Percentiles rank a stretch among this genome's conserved stretches.
Conservation (phyloP, 164 flowering plant species). For the Malania oleifera region DNA sequence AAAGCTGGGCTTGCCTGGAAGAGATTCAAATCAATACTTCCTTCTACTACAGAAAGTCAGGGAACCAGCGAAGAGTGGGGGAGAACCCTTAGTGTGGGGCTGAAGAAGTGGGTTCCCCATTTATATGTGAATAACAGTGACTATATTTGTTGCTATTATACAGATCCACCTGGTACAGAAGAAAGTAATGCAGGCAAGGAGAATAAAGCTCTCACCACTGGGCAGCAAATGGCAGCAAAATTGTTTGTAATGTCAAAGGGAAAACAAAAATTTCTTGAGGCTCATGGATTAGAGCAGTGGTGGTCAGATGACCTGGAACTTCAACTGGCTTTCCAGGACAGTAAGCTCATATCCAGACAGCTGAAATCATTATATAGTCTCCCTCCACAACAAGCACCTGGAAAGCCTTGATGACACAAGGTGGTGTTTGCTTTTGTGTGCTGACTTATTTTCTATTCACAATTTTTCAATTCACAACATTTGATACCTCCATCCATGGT, state of each 20-base stretch:
- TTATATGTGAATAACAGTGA: constrained; percentile 88
- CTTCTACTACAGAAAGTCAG: constrained; percentile 33
- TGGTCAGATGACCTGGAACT: constrained; percentile 91
- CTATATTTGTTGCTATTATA: constrained; percentile 81
- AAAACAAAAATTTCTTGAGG: constrained; percentile 83
- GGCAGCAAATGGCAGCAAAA: constrained; percentile 54
- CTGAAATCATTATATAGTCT: constrained; percentile 66
- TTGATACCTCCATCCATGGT: too few relatives aligned
- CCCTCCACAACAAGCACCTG: constrained; percentile 26
- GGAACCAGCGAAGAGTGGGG: constrained; percentile 16
- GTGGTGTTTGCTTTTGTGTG: too few relatives aligned
- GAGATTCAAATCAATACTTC: constrained; percentile 64
- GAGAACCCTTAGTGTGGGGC: constrained; percentile 13
- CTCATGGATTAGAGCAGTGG: constrained; percentile 95
- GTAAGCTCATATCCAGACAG: constrained; percentile 78
- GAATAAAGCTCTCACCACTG: constrained; percentile 29
- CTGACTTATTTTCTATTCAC: too few relatives aligned
- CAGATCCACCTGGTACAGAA: constrained; percentile 33
- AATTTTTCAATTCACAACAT: too few relatives aligned
- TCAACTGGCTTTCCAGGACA: constrained; percentile 53
- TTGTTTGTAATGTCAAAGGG: constrained; percentile 84
- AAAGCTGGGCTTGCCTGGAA: constrained; percentile 70
- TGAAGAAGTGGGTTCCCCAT: constrained; percentile 65
- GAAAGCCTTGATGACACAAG: constrained; percentile 22
- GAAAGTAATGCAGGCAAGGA: constrained; percentile 33